phyloP scores from a whole-genome alignment of 176 grass and related monocot genomes.

The Musa beccarii region DNA sequence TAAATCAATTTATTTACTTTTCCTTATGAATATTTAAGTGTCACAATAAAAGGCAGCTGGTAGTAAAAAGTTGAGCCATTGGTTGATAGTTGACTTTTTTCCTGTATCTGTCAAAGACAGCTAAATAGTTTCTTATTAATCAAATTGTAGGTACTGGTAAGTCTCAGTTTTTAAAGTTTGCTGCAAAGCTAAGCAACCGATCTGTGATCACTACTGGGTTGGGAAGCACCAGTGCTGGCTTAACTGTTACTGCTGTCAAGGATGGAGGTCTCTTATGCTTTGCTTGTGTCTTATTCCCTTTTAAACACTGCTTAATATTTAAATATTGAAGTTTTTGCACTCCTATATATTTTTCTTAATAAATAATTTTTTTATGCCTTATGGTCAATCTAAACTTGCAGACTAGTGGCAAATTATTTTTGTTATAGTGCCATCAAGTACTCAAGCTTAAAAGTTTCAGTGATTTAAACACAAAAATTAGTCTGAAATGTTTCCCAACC shows the following conservation, averaged over 20 bases:
- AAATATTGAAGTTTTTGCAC: slow-evolving; percentile 8
- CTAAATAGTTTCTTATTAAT: not conserved
- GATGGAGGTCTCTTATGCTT: slow-evolving; percentile 65
- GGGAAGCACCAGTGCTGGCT: slow-evolving; percentile 92
- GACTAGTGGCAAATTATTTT: not conserved
- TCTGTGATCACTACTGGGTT: slow-evolving; percentile 89
- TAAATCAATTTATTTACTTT: not conserved
- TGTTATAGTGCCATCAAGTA: no score
- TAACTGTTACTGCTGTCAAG: slow-evolving; percentile 95
- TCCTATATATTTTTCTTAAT: no score
- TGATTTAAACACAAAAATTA: no score
- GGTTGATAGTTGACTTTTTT: not conserved
- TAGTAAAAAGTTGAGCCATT: not conserved
- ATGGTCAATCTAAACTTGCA: not conserved
- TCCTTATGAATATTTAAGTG: not conserved
- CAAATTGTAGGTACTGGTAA: slow-evolving; percentile 78
- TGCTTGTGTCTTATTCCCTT: slow-evolving; percentile 10
- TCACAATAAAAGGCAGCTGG: not conserved
- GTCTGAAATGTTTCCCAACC: no score
- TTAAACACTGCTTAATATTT: not conserved
- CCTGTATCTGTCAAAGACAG: not conserved
- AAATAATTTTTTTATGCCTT: not conserved
- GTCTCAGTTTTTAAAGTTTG: slow-evolving; percentile 95
- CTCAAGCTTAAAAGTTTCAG: no score
- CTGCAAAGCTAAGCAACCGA: slow-evolving; percentile 82